These are phyloP conservation scores for Ogataea dorogensis DNA, from an alignment of 805 yeast genomes.

Conservation along the genomic window DNA sequence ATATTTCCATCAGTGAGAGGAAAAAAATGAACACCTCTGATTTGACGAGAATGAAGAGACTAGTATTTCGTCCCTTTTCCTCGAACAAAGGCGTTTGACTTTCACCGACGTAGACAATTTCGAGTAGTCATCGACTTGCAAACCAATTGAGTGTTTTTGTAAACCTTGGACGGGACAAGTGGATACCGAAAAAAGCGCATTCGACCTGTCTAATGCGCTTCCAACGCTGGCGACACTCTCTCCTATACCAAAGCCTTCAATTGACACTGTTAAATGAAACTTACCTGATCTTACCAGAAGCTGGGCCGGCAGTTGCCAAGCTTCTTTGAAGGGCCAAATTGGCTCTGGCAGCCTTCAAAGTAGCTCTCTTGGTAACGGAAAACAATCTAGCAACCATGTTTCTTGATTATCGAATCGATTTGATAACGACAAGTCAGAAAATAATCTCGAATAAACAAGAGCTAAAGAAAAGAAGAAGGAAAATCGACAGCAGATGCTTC, in stretches of 20 bases:
- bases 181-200: neutral
- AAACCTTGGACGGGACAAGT: too few species aligned
- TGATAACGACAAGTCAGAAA: constrained; percentile 15
- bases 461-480: constrained; percentile 18
- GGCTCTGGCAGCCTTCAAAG: constrained; percentile 86
- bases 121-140: constrained; percentile 2
- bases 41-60: constrained; percentile 17
- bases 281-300: constrained; percentile 84
- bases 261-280: constrained; percentile 34
- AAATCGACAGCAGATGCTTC: constrained; percentile 21
- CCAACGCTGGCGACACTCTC: too few species aligned
- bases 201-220: too few species aligned
- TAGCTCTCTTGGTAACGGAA: constrained; percentile 73
- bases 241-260: constrained; percentile 1
- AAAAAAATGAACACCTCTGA: constrained; percentile 21
- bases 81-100: neutral
- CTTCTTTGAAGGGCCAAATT: constrained; percentile 71
- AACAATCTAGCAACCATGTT: constrained; percentile 52
- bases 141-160: constrained; percentile 3
- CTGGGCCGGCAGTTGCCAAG: constrained; percentile 75
- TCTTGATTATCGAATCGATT: constrained; percentile 15
- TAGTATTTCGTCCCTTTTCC: neutral
- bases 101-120: neutral
- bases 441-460: constrained; percentile 15
- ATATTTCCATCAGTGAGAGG: constrained; percentile 15